Evolutionary conservation across 345 rosid species (phyloP).

Genomic region (Draba incana): DNA sequence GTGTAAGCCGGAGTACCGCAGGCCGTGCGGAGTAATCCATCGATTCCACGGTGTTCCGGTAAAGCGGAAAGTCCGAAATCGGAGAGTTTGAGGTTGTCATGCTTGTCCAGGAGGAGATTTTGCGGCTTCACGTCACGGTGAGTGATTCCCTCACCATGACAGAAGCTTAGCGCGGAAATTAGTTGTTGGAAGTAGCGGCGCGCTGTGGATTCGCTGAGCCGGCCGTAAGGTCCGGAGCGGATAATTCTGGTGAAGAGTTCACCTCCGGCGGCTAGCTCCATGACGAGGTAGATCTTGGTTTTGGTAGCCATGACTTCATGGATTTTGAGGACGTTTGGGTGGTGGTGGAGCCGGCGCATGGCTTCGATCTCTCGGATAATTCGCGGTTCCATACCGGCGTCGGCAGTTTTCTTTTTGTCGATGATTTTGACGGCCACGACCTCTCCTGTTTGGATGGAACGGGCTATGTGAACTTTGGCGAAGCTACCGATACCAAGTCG

Average conservation of each 20-base stretch:
- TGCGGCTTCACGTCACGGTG: constrained; percentile 96
- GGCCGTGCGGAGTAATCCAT: constrained; percentile 67
- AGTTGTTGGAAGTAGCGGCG: constrained; percentile 78
- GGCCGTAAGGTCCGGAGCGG: constrained; percentile 42
- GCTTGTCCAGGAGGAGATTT: constrained; percentile 67
- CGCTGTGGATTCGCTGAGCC: constrained; percentile 54
- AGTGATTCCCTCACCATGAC: constrained; percentile 79
- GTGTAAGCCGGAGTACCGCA: constrained; percentile 83
- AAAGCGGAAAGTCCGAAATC: constrained; percentile 84
- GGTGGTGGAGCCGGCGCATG: constrained; percentile 78
- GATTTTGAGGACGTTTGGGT: constrained; percentile 76
- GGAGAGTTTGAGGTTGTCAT: constrained; percentile 68
- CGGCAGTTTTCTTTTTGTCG: constrained; percentile 52
- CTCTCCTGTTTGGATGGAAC: constrained; percentile 47
- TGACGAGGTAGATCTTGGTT: constrained; percentile 73
- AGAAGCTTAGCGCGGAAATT: constrained; percentile 71
- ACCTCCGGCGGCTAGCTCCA: constrained; percentile 83
- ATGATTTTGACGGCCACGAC: constrained; percentile 71
- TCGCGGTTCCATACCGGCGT: constrained; percentile 58
- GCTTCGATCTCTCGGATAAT: constrained; percentile 77
- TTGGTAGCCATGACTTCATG: constrained; percentile 89
- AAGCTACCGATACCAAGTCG: constrained; percentile 73
- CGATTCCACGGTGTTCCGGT: constrained; percentile 54
- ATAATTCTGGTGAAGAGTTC: constrained; percentile 59
- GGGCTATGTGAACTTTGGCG: constrained; percentile 70